Conservation (phyloP, 2,329 filamentous ascomycete genomes). For the Pseudopyricularia javanii region DNA sequence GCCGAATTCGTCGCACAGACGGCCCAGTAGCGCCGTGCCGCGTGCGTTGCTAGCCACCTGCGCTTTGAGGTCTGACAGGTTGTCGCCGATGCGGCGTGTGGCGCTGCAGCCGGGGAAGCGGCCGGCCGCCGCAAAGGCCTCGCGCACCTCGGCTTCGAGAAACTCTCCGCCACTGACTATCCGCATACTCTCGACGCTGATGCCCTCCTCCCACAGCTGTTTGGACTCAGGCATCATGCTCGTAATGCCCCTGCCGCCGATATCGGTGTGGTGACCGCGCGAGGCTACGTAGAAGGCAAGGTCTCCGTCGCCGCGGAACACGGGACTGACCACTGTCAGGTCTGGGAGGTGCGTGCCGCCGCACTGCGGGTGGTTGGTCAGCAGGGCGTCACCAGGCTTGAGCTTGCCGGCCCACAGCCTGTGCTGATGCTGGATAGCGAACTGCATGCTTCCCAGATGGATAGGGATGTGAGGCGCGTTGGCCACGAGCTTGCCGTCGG, state of each 20-base stretch:
- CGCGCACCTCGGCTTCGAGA: conserved; percentile 56
- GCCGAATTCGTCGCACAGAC: conserved; percentile 61
- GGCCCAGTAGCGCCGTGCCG: conserved; percentile 60
- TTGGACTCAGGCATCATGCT: conserved; percentile 63
- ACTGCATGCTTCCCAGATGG: conserved; percentile 62
- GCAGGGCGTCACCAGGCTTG: conserved; percentile 60
- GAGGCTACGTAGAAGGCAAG: conserved; percentile 64
- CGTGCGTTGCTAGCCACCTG: conserved; percentile 66
- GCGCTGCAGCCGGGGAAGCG: conserved; percentile 57
- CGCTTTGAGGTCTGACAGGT: conserved; percentile 63
- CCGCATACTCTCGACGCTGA: conserved; percentile 45
- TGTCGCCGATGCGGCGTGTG: conserved; percentile 60
- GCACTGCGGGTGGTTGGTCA: conserved; percentile 63
- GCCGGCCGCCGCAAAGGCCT: conserved; percentile 55
- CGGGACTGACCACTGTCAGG: conserved; percentile 60
- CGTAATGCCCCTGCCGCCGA: conserved; percentile 55
- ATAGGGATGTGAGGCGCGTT: conserved; percentile 61
- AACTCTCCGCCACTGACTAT: conserved; percentile 57
- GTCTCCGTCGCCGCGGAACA: conserved; percentile 38
- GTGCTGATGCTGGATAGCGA: conserved; percentile 50
- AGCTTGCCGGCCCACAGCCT: conserved; percentile 51
- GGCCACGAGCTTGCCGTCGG: conserved; percentile 54
- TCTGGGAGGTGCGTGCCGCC: conserved; percentile 64
- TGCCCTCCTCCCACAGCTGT: conserved; percentile 45
- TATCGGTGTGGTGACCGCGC: conserved; percentile 60